Percentiles rank a stretch among this genome's conserved stretches.
These are phyloP conservation scores for Penicillium tannophilum DNA, from an alignment of 495 filamentous ascomycete species.

Conservation along the genomic window DNA sequence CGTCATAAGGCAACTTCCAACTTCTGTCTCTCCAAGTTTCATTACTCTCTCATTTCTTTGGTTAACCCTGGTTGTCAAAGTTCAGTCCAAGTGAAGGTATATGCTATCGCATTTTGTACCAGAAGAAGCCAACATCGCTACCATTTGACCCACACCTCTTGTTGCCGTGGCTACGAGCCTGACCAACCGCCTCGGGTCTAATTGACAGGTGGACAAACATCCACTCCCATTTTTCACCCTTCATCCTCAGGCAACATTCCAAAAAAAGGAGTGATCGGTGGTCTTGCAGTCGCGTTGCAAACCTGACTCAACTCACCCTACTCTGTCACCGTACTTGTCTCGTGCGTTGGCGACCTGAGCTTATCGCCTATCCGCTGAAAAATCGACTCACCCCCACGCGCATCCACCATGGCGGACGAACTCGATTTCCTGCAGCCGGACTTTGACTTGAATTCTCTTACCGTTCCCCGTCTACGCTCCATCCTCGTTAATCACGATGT, in stretches of 20 bases:
- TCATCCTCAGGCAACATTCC: conserved; percentile 19
- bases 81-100: not conserved
- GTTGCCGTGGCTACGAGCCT: conserved; percentile 45
- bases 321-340: conserved; percentile 10
- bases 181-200: conserved; percentile 24
- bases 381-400: conserved; percentile 5
- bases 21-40: not conserved
- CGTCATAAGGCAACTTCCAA: conserved; percentile 10
- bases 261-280: conserved; percentile 30
- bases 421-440: conserved; percentile 79
- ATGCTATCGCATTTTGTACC: not conserved
- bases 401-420: conserved; percentile 62
- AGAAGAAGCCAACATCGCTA: not conserved
- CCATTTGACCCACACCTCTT: conserved; percentile 23
- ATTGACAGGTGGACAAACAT: conserved; percentile 35
- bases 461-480: conserved; percentile 80
- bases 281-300: conserved; percentile 15
- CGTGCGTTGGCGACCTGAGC: conserved; percentile 12
- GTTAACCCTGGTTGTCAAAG: not conserved
- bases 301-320: conserved; percentile 13
- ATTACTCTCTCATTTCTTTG: not conserved
- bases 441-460: conserved; percentile 83
- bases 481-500: conserved; percentile 88
- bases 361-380: conserved; percentile 1
- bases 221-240: conserved; percentile 14